Evolutionary conservation across 2,329 filamentous ascomycete species (phyloP), one percentile per base, ranked within the genome.

Genomic region (Fusarium anguioides): DNA sequence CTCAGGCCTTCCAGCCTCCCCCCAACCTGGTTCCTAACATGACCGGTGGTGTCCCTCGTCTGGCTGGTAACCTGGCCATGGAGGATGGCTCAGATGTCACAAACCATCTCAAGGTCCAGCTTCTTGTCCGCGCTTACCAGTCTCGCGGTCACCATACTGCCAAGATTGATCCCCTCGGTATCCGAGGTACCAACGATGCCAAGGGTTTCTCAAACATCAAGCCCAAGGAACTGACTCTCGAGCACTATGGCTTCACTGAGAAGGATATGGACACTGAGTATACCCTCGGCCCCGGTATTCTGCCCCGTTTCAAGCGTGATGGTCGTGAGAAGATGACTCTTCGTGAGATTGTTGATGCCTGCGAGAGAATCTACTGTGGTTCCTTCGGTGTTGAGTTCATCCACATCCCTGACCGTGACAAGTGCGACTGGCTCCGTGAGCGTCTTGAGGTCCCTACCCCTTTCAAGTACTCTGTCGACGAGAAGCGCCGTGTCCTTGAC

Each of bases 301-400:
- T 99, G 68, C 96, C 96, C 48, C 90, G 94, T 69, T 99, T 98
- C 85, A 94, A 92, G 83, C 91, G 89, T 45, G 93, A 96, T 35
- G 88, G 87, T 39, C 91, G 93, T 72, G 91, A 96, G 76, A 98
- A 97, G 86, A 98, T 99, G 96, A 96, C 91, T 23, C 86, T 99
- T 70, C 89, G 94, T 67, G 95, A 99, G 76, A 99, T 99, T 75
- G 89, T 99, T 73, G 91, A 86, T 48, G 89, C 94, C 64, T 99
- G 96, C 82, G 96, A 99, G 82, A 91, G 89, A 78, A 92, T 97
- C 75, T 99, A 99, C 86, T 97, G 94, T 77, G 94, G 96, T 71
- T 94, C 94, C n/a, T 97, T 96, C 77, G 95, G 96, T 79, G 89
- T 97, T 60, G 96, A 99, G 81, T 99, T 97, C 82, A 98, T 99